Evolutionary conservation across 2,329 filamentous ascomycete genomes (phyloP), one percentile per base, ranked within the genome.

Genomic region (Aspergillus fructus): DNA sequence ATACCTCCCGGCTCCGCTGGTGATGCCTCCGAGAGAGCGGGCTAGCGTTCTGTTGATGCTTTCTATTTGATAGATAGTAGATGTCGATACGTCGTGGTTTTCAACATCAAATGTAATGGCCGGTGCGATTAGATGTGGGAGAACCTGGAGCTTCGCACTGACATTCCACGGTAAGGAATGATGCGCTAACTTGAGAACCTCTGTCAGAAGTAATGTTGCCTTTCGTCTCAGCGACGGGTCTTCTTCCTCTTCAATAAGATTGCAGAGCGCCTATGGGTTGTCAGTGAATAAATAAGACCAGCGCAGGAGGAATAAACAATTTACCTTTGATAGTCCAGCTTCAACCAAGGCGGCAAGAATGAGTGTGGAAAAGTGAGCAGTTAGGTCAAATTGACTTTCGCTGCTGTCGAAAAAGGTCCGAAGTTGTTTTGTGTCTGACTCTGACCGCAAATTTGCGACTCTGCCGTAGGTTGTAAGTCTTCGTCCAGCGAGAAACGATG

Each of bases 61-160:
- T 76, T 96, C 96, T 53, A 99, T 96, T 71, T 97, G 94, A 68
- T 97, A 99, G 12, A 99, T 91, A 17, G 96, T 96, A 7, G 91
- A 88, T 7, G 91, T 93, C 6, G 93, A 91, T 56, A 89, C 81
- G 64, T 93, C 93, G 54, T 91, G 87, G 23, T 86, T 83, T 30
- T 93, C 85, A 19, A 86, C 81, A 21, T 85, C 80, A 65, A 93
- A 91, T 34, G 86, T 83, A 2, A 90, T 83, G 4, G 93, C 91
- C 0, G 88, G 86, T 6, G 88, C 82, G 67, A 99, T 89, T 1
- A 97, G 81, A 60, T 93, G 89, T 0, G 94, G 94, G 17, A 99
- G 83, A 5, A 96, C 84, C 69, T 99, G 94, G 23, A 99, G 79
- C 48, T 91, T 84, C 50, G 88, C 86, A 69, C 91, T 97, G 85